Evolutionary conservation across 2,329 filamentous ascomycete species (phyloP).

Genomic region (Pleurostoma richardsiae): DNA sequence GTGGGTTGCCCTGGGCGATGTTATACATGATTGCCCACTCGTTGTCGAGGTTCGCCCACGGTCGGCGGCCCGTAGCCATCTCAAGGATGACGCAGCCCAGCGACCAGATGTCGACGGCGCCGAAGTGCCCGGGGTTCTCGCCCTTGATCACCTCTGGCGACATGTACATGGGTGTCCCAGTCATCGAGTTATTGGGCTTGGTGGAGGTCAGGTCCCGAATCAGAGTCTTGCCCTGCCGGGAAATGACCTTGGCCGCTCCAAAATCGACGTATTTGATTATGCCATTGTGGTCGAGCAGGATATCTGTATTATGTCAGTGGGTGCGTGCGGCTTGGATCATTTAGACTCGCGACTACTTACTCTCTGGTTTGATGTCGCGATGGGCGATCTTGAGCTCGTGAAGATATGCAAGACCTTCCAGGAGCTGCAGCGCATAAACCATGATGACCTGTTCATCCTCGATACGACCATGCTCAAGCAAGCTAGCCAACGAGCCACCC

Average conservation of each 20-base stretch:
- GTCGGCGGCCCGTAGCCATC: constrained; percentile 91
- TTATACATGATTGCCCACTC: constrained; percentile 99
- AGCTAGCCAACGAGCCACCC: constrained; percentile 81
- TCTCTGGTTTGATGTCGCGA: constrained; percentile 96
- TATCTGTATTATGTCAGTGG: constrained; percentile 49
- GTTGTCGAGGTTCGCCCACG: constrained; percentile 95
- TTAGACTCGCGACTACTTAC: constrained; percentile 43
- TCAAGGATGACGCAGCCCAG: constrained; percentile 94
- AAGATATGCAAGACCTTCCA: constrained; percentile 90
- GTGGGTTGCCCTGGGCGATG: constrained; percentile 93
- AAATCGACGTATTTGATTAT: constrained; percentile 99
- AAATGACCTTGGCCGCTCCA: constrained; percentile 94
- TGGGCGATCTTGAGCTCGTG: constrained; percentile 91
- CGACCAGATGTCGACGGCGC: constrained; percentile 92
- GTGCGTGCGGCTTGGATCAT: neutral
- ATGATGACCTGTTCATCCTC: constrained; percentile 97
- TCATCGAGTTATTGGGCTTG: constrained; percentile 83
- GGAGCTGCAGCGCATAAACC: constrained; percentile 90
- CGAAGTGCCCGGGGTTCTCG: constrained; percentile 71
- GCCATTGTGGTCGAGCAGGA: constrained; percentile 93
- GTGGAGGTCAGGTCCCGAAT: constrained; percentile 57
- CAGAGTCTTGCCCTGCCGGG: constrained; percentile 84
- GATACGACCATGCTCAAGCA: constrained; percentile 93
- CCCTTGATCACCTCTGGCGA: constrained; percentile 97
- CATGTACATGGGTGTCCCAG: constrained; percentile 99